Evolutionary conservation across 805 yeast species (phyloP).

Genomic region (Ogataea paradorogensis): DNA sequence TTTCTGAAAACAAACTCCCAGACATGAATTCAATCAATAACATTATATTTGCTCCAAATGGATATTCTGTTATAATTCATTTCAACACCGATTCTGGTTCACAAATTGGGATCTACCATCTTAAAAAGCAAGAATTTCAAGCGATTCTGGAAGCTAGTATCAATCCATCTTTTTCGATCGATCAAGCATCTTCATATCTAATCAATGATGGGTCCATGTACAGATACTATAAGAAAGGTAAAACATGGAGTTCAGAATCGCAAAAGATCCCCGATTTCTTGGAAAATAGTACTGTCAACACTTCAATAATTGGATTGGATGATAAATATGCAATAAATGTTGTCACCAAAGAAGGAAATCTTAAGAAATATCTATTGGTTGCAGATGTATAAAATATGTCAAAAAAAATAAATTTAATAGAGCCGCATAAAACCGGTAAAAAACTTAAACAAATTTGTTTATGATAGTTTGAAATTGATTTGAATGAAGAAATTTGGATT

Average conservation of each 20-base stretch:
- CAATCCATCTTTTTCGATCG: constrained; percentile 11
- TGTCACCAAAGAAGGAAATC: constrained; percentile 1
- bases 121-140: constrained; percentile 21
- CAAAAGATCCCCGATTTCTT: neutral
- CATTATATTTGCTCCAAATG: constrained; percentile 58
- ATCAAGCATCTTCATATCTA: constrained; percentile 18
- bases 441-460: neutral
- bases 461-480: neutral
- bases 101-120: constrained; percentile 22
- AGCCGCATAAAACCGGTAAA: neutral
- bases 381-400: constrained; percentile 2
- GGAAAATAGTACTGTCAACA: neutral
- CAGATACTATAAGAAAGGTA: constrained; percentile 23
- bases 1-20: constrained; percentile 17
- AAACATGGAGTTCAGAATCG: constrained; percentile 18
- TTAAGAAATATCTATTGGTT: neutral
- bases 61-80: constrained; percentile 49
- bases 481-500: constrained; percentile 30
- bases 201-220: constrained; percentile 12
- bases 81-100: constrained; percentile 10
- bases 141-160: neutral
- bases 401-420: neutral
- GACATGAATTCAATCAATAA: constrained; percentile 25
- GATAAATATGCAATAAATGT: constrained; percentile 1
- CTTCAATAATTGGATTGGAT: neutral